Evolutionary conservation across 2,329 filamentous ascomycete species (phyloP), one percentile per base, ranked within the genome.

Genomic region (Fusarium succisae): DNA sequence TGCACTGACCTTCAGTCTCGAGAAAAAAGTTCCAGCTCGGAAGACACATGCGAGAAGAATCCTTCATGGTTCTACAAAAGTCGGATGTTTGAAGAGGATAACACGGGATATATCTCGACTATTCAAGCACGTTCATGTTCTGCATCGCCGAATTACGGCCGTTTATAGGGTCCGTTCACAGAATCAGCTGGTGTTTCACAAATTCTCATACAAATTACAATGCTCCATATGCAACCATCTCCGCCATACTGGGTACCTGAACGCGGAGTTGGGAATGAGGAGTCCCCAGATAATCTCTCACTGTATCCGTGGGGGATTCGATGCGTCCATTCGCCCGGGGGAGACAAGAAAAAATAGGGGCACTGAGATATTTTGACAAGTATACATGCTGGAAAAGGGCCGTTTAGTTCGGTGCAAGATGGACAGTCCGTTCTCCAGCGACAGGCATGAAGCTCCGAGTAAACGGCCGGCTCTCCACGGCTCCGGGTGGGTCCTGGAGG

Each of bases 401-500:
- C 72, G 69, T 75, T 76, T 72, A 55, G 51, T 38, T 37, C 63
- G 44, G 38, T 54, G 54, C 48, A 67, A 61, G 72, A 53, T 75
- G 57, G 44, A 51, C 11, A 5, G 55, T 59, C 56, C 44, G 69
- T 70, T 75, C 72, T 37, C 73, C 73, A 75, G 66, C 62, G 62
- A 66, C 74, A 73, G 63, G 76, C 76, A 77, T 77, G 64, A 77
- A 75, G 45, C 56, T 71, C 76, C 76, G 76, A 77, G 69, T 74
- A 77, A 70, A 76, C 64, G 72, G 69, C 72, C 72, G 72, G 66
- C 69, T 75, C 72, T 75, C 72, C 72, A 73, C 65, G 72, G 72
- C 61, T 53, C 72, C 72, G 72, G 57, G 69, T 75, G 72, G 72
- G 53, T 48, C 54, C 50, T 55, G 32, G 28, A 66, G 69, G 63